Conservation (phyloP, 2,329 filamentous ascomycete species). For the Arachnopeziza araneosa region DNA sequence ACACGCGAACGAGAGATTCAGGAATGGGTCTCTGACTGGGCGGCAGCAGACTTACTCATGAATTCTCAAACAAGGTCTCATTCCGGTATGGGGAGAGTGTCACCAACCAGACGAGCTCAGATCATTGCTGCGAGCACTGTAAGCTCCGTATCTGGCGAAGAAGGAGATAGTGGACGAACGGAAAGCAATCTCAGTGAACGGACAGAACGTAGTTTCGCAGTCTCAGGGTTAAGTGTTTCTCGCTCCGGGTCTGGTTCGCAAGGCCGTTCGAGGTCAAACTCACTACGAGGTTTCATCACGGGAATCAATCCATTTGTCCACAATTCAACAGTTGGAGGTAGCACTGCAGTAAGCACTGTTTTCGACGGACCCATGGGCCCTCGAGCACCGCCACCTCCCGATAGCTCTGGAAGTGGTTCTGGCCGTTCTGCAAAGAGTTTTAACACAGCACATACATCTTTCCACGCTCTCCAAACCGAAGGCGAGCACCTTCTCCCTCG, state of each 20-base stretch:
- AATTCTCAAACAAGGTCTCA: constrained; percentile 25
- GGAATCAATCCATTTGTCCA: constrained; percentile 24
- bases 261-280: constrained; percentile 22
- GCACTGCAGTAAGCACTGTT: constrained; percentile 14
- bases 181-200: constrained; percentile 31
- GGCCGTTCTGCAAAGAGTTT: constrained; percentile 20
- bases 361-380: constrained; percentile 13
- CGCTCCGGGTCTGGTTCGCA: constrained; percentile 27
- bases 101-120: constrained; percentile 28
- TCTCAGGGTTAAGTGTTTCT: constrained; percentile 20
- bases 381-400: background rate
- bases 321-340: constrained; percentile 13
- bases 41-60: constrained; percentile 29
- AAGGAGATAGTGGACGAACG: constrained; percentile 29
- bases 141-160: constrained; percentile 25
- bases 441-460: constrained; percentile 28
- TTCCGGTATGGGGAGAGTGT: constrained; percentile 26
- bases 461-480: constrained; percentile 25
- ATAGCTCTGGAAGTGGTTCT: background rate
- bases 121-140: constrained; percentile 21
- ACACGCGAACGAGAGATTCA: constrained; percentile 30
- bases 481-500: constrained; percentile 26
- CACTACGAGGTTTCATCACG: constrained; percentile 26
- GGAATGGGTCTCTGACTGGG: constrained; percentile 34
- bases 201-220: constrained; percentile 27